A percentile compares a stretch with the other conserved stretches of the same genome.
Conservation (phyloP, 345 rosid genomes). For the Salix arbutifolia region DNA sequence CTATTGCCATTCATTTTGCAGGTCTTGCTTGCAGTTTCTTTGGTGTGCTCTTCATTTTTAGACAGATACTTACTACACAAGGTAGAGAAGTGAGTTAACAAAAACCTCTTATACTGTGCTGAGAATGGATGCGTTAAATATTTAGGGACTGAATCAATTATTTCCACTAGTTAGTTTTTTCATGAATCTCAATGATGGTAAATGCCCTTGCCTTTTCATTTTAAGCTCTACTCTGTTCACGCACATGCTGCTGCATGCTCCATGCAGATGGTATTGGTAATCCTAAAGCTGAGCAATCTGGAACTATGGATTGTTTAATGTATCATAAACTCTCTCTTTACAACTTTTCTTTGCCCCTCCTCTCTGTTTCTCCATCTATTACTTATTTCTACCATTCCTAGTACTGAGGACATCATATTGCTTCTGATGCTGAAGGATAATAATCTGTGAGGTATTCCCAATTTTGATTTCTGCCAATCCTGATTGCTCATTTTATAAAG, state of each 20-base stretch:
- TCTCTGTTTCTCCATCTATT: background rate
- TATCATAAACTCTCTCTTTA: background rate
- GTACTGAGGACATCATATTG: background rate
- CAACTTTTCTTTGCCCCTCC: background rate
- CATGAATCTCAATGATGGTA: background rate
- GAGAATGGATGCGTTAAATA: slow-evolving; percentile 2
- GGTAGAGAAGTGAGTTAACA: slow-evolving; percentile 91
- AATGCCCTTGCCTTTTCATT: background rate
- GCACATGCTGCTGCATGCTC: background rate
- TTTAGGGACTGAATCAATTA: background rate
- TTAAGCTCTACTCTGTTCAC: background rate
- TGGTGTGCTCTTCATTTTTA: slow-evolving; percentile 77
- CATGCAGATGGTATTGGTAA: background rate
- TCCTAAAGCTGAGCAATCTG: background rate
- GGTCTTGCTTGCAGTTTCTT: slow-evolving; percentile 92
- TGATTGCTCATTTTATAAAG: background rate
- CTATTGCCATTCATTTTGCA: slow-evolving; percentile 32
- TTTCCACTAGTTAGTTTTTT: background rate
- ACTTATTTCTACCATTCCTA: background rate
- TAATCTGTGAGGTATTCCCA: background rate
- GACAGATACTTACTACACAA: slow-evolving; percentile 63
- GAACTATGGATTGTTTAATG: background rate
- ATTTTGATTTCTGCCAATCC: background rate
- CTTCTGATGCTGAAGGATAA: background rate
- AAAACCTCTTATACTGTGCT: slow-evolving; percentile 30